Evolutionary conservation across 164 flowering plant genomes (phyloP), one percentile per base, ranked within the genome.

Genomic region (Berberis vulgaris): DNA sequence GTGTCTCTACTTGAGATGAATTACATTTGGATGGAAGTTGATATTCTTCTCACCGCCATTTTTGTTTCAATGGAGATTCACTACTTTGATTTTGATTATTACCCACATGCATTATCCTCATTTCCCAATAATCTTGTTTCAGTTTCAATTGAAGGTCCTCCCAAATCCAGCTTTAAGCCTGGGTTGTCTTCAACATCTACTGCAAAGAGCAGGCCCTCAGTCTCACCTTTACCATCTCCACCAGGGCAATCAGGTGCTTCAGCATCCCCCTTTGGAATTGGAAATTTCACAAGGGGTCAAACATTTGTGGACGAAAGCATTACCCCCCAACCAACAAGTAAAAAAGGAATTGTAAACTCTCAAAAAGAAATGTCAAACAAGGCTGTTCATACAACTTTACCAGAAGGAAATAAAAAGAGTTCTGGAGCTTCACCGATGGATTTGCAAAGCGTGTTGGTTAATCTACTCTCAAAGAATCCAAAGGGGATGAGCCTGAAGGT

Each of bases 401-500:
- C 57, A 56, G 56, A 63, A 9, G 83, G 73, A 43, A 65, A 65
- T 63, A 82, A 74, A 67, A 72, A 62, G 53, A 71, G 71, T 53
- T 8, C 47, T 50, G 83, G 70, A 53, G 56, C 73, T 52, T 74
- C 71, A 61, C 79, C 86, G 55, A 49, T 54, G 60, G 93, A 86
- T 76, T 73, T 87, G 80, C 84, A 78, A 60, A 78, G 78, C 59
- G 67, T 77, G 79, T 63, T 91, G 67, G 73, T 83, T 65, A 73
- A 74, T 67, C 70, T 84, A 26, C 90, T 91, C 2, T 61, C 38
- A 73, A 86, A 89, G 59, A 83, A 85, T 65, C 92, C 91, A 1
- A 84, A 81, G 63, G 98, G 98, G 57, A 84, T 91, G 96, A 83
- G 75, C 71, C 60, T 89, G 50, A 91, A 91, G 95, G 99, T 89